Evolutionary conservation across 2,329 filamentous ascomycete genomes (phyloP).

Genomic region (Alternaria atra): DNA sequence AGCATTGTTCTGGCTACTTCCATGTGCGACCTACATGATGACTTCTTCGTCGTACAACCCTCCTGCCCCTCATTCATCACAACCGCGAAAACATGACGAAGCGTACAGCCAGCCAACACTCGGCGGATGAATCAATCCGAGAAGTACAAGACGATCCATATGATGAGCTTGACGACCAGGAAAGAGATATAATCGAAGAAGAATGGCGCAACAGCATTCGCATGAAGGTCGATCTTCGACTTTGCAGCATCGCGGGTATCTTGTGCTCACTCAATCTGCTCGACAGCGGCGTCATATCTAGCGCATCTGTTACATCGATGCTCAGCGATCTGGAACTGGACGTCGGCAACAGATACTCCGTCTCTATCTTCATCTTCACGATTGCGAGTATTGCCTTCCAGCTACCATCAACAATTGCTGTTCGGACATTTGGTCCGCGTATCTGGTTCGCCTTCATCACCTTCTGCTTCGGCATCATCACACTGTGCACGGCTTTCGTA

Average conservation of each 20-base stretch:
- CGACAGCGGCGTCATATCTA: conserved; percentile 74
- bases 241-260: conserved; percentile 76
- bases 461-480: conserved; percentile 69
- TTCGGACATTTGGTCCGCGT: conserved; percentile 71
- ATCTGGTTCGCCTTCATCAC: conserved; percentile 70
- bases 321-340: conserved; percentile 69
- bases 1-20: conserved; percentile 23
- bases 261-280: conserved; percentile 74
- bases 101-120: conserved; percentile 22
- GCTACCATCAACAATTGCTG: conserved; percentile 72
- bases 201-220: conserved; percentile 61
- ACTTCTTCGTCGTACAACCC: neutral
- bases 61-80: conserved; percentile 2
- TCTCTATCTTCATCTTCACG: conserved; percentile 78
- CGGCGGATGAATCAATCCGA: conserved; percentile 21
- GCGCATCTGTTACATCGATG: conserved; percentile 75
- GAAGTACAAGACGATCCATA: conserved; percentile 25
- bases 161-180: conserved; percentile 13
- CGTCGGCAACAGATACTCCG: conserved; percentile 70
- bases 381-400: conserved; percentile 74
- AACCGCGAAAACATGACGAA: conserved; percentile 25
- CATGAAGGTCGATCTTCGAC: conserved; percentile 71
- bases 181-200: conserved; percentile 21
- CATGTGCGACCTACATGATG: conserved; percentile 11
- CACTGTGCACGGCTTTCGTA: conserved; percentile 73